Base-by-base conservation (phyloP, 257 asterid genomes). In the Nicotiana noctiflora region DNA sequence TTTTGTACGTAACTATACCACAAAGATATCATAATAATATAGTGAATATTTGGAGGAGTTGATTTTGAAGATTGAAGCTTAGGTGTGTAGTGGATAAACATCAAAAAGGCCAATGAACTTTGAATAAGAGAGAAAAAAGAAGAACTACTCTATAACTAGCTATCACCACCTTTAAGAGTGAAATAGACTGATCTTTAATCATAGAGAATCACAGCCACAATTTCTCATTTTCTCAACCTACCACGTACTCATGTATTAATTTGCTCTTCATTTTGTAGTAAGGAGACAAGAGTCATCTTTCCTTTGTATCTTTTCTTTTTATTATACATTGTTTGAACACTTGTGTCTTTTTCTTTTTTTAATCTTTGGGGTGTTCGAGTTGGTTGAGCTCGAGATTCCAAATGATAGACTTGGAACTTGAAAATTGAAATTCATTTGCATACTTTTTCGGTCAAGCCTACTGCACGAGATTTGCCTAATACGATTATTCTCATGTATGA, bases 151-250 rank as follows among this genome's bases (percentile, higher is more conserved):
- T 27, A 57, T 23, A 61, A 57, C 4, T 19, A 44, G 34, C 19
- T 70, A 40, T 14, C 49, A 37, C 9, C 59, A 63, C 5, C 34
- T 77, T 79, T 85, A 64, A 85, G 64, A 64, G 84, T 80, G 85
- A 85, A 82, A 82, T 60, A 56, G 83, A 64, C 82, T 21, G 32
- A 25, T 64, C 63, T 79, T 82, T 82, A 85, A 74, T 85, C 80
- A 79, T 74, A 61, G 61, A 61, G 32, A 81, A 52, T 70, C 27
- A 64, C 66, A 79, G 21, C 87, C 87, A 79, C 87, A 75, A 79
- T 52, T 57, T 75, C 46, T 82, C 31, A 61, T 19, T 40, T 44
- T 13, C 61, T 72, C 44, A 72, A 49, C 78, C 78, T 72, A 72
- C 78, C 78, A 12, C 12, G 10, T 70, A 72, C 15, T 13, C 12